Conservation (phyloP, 352 stramenopile genomes). For the Phytopythium vexans region DNA sequence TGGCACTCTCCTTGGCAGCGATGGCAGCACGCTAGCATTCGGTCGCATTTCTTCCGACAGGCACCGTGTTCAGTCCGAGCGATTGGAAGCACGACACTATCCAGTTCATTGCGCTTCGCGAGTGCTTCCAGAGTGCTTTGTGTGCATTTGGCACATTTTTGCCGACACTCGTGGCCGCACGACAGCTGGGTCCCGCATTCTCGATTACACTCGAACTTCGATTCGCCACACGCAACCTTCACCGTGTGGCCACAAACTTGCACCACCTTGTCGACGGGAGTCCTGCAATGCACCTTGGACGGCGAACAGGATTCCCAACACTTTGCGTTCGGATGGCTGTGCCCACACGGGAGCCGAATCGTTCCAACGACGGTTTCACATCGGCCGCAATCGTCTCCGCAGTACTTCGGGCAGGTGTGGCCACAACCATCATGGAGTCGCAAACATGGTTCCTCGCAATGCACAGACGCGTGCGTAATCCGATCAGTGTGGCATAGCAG, state of each 20-base stretch:
- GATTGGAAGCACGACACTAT: constrained; percentile 21
- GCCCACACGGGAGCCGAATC: constrained; percentile 49
- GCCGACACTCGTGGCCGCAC: constrained; percentile 39
- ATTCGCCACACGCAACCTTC: constrained; percentile 17
- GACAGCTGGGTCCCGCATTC: constrained; percentile 14
- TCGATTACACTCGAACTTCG: constrained; percentile 17
- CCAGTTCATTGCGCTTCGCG: constrained; percentile 11
- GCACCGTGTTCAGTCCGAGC: constrained; percentile 29
- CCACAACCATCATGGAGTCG: constrained; percentile 36
- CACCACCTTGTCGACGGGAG: constrained; percentile 23
- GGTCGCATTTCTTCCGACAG: constrained; percentile 63
- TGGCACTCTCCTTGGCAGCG: constrained; percentile 58
- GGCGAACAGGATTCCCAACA: constrained; percentile 21
- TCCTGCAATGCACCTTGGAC: constrained; percentile 20
- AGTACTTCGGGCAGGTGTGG: constrained; percentile 56
- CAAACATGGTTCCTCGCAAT: constrained; percentile 58
- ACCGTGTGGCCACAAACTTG: constrained; percentile 28
- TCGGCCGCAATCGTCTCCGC: constrained; percentile 52
- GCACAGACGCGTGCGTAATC: constrained; percentile 30
- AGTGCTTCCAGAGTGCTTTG: constrained; percentile 23
- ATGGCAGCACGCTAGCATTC: constrained; percentile 64
- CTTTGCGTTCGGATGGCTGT: constrained; percentile 26
- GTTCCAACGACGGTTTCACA: constrained; percentile 40
- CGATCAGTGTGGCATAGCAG: constrained; percentile 64
- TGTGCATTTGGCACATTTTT: constrained; percentile 30